Conservation (phyloP, 75 land plant genomes). For the Cupressus sempervirens region DNA sequence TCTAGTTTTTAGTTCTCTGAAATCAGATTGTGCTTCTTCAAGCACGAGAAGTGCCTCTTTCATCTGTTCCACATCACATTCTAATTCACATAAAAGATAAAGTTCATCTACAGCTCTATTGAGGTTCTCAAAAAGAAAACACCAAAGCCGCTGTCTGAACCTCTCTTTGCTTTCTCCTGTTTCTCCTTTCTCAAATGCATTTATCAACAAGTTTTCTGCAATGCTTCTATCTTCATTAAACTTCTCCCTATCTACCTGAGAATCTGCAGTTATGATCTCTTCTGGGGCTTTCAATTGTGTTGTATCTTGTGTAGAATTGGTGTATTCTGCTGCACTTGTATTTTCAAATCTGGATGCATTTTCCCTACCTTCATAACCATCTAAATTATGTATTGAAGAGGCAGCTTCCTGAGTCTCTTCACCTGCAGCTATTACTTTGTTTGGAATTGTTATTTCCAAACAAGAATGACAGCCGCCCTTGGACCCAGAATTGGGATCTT, state of each 20-base stretch:
- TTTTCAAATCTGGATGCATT: constrained; percentile 11
- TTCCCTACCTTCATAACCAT: constrained; percentile 13
- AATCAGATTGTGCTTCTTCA: constrained; percentile 83
- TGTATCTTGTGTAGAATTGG: constrained; percentile 6
- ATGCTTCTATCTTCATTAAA: constrained; percentile 8
- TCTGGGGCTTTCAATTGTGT: constrained; percentile 11
- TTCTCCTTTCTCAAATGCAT: constrained; percentile 31
- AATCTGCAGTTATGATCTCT: constrained; percentile 7
- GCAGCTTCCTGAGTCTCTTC: neutral
- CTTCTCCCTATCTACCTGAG: constrained; percentile 7
- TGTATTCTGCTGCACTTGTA: constrained; percentile 19
- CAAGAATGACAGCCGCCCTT: neutral
- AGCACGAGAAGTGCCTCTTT: constrained; percentile 88
- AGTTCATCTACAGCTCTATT: constrained; percentile 96
- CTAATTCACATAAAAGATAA: constrained; percentile 91
- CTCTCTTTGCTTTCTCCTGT: constrained; percentile 80
- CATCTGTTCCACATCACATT: constrained; percentile 88
- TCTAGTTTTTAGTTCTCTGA: constrained; percentile 69
- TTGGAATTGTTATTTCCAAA: constrained; percentile 10
- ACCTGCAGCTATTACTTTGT: neutral
- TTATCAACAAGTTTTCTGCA: constrained; percentile 18
- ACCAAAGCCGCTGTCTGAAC: constrained; percentile 92
- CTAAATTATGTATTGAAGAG: constrained; percentile 2
- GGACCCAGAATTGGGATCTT: neutral
- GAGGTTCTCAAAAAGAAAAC: constrained; percentile 91